phyloP scores from a whole-genome alignment of 176 grass and related monocot genomes.

The Musa beccarii region DNA sequence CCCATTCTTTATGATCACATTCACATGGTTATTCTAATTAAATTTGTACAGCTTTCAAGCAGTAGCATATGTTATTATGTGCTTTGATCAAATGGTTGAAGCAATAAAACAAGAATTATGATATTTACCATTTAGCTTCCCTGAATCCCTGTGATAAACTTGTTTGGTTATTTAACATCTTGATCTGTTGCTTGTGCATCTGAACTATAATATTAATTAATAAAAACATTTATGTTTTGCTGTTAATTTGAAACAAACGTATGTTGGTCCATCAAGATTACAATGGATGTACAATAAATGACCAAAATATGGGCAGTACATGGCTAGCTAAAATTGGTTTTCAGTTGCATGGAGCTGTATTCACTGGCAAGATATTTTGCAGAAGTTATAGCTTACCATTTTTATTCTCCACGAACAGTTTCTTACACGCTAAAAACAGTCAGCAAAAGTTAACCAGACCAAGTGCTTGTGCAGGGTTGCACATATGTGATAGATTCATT shows the following conservation, averaged over 20 bases:
- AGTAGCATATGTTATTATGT: too few relatives aligned
- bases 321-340: background rate
- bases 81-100: too few relatives aligned
- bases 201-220: background rate
- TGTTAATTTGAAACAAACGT: too few relatives aligned
- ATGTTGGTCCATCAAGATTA: background rate
- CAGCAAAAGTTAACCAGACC: background rate
- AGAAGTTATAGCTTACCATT: background rate
- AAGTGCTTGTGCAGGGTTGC: conserved; percentile 44
- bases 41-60: too few relatives aligned
- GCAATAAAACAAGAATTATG: too few relatives aligned
- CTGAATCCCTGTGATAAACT: too few relatives aligned
- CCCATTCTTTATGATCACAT: too few relatives aligned
- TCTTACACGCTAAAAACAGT: background rate
- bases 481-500: conserved; percentile 59
- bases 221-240: too few relatives aligned
- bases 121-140: too few relatives aligned
- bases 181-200: too few relatives aligned
- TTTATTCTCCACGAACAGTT: background rate
- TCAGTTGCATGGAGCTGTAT: background rate
- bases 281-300: background rate
- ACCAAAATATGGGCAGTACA: background rate
- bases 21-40: too few relatives aligned
- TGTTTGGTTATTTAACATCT: too few relatives aligned
- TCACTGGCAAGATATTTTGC: background rate